phyloP scores from a whole-genome alignment of 2,329 filamentous ascomycete species.

The Orbilia ellipsospora region DNA sequence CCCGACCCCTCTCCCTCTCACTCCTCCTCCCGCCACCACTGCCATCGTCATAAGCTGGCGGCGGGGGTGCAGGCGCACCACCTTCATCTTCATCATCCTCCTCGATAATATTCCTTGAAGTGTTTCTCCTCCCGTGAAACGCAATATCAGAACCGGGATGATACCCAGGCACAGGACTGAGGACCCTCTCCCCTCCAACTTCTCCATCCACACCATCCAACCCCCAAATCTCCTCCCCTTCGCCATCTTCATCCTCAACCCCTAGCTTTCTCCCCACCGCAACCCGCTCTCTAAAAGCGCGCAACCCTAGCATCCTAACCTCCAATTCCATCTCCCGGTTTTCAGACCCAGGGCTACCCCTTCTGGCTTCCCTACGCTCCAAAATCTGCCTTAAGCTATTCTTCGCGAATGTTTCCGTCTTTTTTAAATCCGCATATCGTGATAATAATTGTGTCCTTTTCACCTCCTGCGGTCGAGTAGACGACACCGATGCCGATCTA shows the following conservation, averaged over 20 bases:
- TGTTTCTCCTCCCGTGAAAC: constrained; percentile 7
- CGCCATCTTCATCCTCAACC: constrained; percentile 40
- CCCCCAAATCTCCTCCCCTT: constrained; percentile 48
- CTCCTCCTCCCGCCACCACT: constrained; percentile 7
- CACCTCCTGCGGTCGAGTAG: constrained; percentile 40
- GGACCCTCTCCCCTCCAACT: constrained; percentile 48
- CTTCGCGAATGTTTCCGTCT: constrained; percentile 48
- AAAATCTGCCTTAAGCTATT: constrained; percentile 47
- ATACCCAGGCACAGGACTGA: constrained; percentile 18
- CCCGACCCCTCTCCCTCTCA: no score
- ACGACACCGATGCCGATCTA: not conserved
- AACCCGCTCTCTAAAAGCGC: constrained; percentile 42
- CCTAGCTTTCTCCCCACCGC: constrained; percentile 38
- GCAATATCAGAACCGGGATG: not conserved
- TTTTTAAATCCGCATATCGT: constrained; percentile 48
- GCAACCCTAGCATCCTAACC: constrained; percentile 44
- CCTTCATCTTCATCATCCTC: constrained; percentile 15
- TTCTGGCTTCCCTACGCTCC: constrained; percentile 35
- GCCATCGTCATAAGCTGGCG: constrained; percentile 48
- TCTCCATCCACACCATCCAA: constrained; percentile 44
- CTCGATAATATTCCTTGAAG: not conserved
- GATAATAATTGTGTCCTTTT: constrained; percentile 47
- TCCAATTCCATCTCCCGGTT: constrained; percentile 53
- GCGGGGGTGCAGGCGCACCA: constrained; percentile 23
- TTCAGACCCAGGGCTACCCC: constrained; percentile 34